A percentile compares a stretch with the other conserved stretches of the same genome.
Conservation (phyloP, 495 filamentous ascomycete species). For the Aspergillus funiculosus region DNA sequence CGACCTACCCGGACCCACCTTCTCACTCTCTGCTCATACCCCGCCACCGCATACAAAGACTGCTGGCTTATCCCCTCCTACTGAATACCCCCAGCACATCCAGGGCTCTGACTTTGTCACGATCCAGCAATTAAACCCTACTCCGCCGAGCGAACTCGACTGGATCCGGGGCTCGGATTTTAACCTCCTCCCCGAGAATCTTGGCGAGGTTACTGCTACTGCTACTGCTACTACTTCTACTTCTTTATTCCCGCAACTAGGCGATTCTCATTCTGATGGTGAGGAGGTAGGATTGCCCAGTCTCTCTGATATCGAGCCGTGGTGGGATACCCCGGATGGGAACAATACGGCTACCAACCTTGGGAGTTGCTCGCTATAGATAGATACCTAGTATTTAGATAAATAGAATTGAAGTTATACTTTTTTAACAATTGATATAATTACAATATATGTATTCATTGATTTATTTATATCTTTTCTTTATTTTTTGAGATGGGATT, state of each 20-base stretch:
- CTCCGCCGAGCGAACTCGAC: conserved; percentile 27
- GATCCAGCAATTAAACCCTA: conserved; percentile 10
- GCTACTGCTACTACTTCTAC: background rate
- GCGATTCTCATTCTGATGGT: conserved; percentile 16
- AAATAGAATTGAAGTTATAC: background rate
- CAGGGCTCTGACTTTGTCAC: conserved; percentile 5
- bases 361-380: background rate
- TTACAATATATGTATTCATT: no score
- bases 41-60: background rate
- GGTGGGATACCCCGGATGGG: conserved; percentile 35
- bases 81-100: conserved; percentile 10
- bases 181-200: conserved; percentile 27
- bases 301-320: conserved; percentile 35
- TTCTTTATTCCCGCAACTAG: conserved; percentile 10
- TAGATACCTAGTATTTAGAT: background rate
- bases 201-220: conserved; percentile 17
- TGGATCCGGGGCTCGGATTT: conserved; percentile 35
- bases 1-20: background rate
- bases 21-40: background rate
- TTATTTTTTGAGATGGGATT: no score
- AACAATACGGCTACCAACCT: conserved; percentile 7
- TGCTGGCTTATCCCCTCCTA: conserved; percentile 3
- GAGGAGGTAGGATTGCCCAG: conserved; percentile 28
- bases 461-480: no score
- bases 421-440: no score